Percentiles rank a stretch among this genome's conserved stretches.
Conservation (phyloP, 1,284 basidiomycete species). For the Peniophora sp. region DNA sequence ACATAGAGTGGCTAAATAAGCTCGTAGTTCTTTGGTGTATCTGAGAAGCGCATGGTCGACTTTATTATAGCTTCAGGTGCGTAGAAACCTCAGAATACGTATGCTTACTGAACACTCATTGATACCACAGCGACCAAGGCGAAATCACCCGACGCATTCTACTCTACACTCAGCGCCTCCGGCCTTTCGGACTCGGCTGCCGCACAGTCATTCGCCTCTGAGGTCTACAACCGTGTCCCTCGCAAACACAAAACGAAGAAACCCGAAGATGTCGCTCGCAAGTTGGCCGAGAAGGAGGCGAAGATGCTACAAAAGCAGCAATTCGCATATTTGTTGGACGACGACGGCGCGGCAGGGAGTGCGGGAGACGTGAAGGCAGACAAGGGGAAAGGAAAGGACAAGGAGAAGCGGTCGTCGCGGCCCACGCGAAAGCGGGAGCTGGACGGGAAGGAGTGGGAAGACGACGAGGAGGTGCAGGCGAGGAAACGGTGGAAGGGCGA, state of each 20-base stretch:
- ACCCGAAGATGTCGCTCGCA: conserved; percentile 41
- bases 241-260: conserved; percentile 64
- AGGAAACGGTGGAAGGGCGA: conserved; percentile 56
- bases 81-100: conserved; percentile 17
- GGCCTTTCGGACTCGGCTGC: conserved; percentile 78
- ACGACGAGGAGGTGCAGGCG: conserved; percentile 77
- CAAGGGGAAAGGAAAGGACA: conserved; percentile 35
- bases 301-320: conserved; percentile 66
- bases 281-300: conserved; percentile 62
- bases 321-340: conserved; percentile 75
- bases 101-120: conserved; percentile 15
- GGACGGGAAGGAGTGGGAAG: conserved; percentile 77
- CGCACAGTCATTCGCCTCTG: conserved; percentile 70
- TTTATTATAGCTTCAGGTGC: conserved; percentile 79
- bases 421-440: conserved; percentile 76
- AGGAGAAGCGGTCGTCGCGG: conserved; percentile 46
- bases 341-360: conserved; percentile 39
- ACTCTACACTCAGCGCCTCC: conserved; percentile 62
- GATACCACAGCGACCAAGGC: conserved; percentile 60
- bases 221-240: conserved; percentile 75
- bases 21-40: conserved; percentile 69
- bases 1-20: conserved; percentile 1
- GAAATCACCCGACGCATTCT: conserved; percentile 75
- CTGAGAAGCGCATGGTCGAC: conserved; percentile 77
- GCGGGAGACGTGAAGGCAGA: conserved; percentile 40